Conservation (phyloP, 2,329 filamentous ascomycete species). For the Hirsutella thompsonii region DNA sequence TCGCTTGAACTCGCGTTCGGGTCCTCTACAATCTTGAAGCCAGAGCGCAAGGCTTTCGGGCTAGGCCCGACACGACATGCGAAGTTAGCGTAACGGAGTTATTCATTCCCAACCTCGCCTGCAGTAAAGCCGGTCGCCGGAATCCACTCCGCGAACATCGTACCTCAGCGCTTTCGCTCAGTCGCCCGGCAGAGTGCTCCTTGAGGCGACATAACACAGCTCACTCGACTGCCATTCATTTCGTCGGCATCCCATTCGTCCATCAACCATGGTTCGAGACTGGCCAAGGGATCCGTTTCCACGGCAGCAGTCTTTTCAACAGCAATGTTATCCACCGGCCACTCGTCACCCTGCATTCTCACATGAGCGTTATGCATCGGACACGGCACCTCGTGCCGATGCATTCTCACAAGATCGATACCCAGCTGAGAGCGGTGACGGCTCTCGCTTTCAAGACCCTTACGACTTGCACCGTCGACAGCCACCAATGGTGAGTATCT, state of each 20-base stretch:
- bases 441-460: constrained; percentile 20
- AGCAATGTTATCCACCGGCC: constrained; percentile 9
- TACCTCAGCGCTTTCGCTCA: not conserved
- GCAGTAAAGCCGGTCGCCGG: too few species aligned
- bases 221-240: not conserved
- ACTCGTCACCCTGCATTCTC: constrained; percentile 17
- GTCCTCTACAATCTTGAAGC: not conserved
- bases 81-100: not conserved
- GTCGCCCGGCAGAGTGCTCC: too few species aligned
- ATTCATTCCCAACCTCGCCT: not conserved
- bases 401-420: constrained; percentile 18
- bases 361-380: constrained; percentile 15
- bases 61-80: constrained; percentile 10
- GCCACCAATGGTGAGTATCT: constrained; percentile 23
- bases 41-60: not conserved
- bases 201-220: too few species aligned
- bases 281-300: constrained; percentile 25
- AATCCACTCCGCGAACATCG: not conserved
- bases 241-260: not conserved
- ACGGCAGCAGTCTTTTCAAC: constrained; percentile 16
- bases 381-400: constrained; percentile 15
- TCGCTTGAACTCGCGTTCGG: not conserved
- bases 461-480: constrained; percentile 22
- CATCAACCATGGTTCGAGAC: constrained; percentile 25
- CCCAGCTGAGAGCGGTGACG: constrained; percentile 14